Conservation (phyloP, 768 basidiomycete genomes). For the Rhodotorula paludigena region DNA sequence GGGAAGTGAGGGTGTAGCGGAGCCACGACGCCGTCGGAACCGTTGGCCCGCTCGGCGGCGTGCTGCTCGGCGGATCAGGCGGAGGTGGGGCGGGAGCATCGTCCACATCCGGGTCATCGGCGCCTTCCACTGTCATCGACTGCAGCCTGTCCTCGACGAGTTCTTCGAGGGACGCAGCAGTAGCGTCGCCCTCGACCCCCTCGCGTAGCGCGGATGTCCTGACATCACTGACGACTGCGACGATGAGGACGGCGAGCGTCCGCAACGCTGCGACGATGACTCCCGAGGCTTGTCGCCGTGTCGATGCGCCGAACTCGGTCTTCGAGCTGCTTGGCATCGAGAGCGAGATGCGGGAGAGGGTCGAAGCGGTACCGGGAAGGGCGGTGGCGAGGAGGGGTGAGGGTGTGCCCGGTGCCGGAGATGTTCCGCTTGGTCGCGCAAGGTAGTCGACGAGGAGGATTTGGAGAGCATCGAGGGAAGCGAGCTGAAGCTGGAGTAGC, state of each 20-base stretch:
- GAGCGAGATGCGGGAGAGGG: constrained; percentile 29
- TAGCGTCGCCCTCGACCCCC: background rate
- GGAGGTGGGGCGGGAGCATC: background rate
- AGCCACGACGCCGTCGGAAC: constrained; percentile 70
- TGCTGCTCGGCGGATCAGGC: background rate
- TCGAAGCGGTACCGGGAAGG: constrained; percentile 53
- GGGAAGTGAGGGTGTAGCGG: constrained; percentile 69
- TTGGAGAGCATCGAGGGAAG: constrained; percentile 16
- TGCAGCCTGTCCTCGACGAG: constrained; percentile 49
- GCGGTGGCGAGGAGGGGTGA: constrained; percentile 30
- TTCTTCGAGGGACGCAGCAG: constrained; percentile 60
- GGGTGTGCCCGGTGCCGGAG: background rate
- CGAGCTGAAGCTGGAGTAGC: constrained; percentile 51
- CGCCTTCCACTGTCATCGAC: background rate
- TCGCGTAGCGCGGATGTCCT: constrained; percentile 60
- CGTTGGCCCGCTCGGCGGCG: constrained; percentile 9
- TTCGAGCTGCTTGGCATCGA: constrained; percentile 11
- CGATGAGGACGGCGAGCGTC: constrained; percentile 57
- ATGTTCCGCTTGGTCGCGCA: background rate
- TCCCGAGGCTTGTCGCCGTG: constrained; percentile 9
- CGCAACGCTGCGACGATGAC: constrained; percentile 52
- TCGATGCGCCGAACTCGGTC: background rate
- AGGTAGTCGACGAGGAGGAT: constrained; percentile 23
- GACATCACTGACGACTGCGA: constrained; percentile 62
- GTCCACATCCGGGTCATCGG: background rate